Conservation (phyloP, 805 yeast genomes). For the Monosporozyma aquatica region DNA sequence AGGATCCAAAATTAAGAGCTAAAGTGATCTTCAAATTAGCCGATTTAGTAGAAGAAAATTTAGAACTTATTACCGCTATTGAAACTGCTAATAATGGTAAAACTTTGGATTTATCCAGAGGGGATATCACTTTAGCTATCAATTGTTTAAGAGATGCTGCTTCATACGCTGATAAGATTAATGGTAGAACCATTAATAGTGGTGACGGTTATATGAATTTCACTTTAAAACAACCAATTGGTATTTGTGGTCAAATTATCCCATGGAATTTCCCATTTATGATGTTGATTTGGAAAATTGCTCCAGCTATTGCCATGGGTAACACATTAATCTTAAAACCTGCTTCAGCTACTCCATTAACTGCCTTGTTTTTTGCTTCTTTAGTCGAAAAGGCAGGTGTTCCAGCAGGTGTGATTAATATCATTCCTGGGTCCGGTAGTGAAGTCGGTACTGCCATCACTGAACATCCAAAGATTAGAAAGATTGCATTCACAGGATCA, state of each 20-base stretch:
- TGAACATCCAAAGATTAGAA: slow-evolving; percentile 59
- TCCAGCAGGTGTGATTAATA: slow-evolving; percentile 68
- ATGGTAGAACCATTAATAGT: slow-evolving; percentile 56
- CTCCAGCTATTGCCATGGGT: slow-evolving; percentile 72
- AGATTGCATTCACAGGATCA: slow-evolving; percentile 77
- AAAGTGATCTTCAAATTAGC: slow-evolving; percentile 50
- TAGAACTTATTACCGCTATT: slow-evolving; percentile 55
- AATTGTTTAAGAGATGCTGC: slow-evolving; percentile 63
- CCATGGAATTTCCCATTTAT: slow-evolving; percentile 82
- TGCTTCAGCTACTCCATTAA: slow-evolving; percentile 70
- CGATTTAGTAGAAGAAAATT: slow-evolving; percentile 54
- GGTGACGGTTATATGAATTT: slow-evolving; percentile 55
- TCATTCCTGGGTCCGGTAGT: slow-evolving; percentile 68
- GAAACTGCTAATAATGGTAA: slow-evolving; percentile 77
- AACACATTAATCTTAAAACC: slow-evolving; percentile 66
- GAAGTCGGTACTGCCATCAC: slow-evolving; percentile 64
- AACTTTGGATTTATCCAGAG: slow-evolving; percentile 53
- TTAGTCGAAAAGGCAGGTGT: slow-evolving; percentile 59
- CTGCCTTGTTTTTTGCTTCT: slow-evolving; percentile 54
- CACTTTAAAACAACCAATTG: slow-evolving; percentile 66
- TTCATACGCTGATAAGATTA: slow-evolving; percentile 61
- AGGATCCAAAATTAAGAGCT: slow-evolving; percentile 50
- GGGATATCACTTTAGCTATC: slow-evolving; percentile 57
- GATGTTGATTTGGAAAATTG: slow-evolving; percentile 74
- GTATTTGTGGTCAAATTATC: slow-evolving; percentile 75